phyloP scores from a whole-genome alignment of 306 rosid species.

The Fragaria ananassa region DNA sequence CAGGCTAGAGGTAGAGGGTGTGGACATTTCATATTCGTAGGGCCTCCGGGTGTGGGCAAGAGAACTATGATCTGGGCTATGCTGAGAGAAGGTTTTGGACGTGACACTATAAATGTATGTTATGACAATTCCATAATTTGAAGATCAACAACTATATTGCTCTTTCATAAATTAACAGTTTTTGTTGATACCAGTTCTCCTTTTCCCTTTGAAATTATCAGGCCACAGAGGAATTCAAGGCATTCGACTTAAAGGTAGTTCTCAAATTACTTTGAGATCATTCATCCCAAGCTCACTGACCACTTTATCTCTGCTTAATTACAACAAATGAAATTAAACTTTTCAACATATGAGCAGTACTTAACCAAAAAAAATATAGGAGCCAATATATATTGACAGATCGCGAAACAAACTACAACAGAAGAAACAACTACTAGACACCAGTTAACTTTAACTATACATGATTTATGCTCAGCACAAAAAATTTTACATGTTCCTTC shows the following conservation, averaged over 20 bases:
- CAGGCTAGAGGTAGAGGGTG: conserved; percentile 47
- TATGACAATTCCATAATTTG: neutral
- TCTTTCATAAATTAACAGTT: neutral
- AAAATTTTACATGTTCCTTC: neutral
- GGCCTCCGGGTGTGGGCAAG: conserved; percentile 75
- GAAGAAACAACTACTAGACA: neutral
- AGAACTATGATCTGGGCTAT: conserved; percentile 82
- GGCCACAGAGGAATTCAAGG: conserved; percentile 46
- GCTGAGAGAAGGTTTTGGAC: conserved; percentile 69
- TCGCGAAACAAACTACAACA: neutral
- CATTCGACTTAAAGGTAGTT: conserved; percentile 53
- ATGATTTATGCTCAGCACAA: neutral
- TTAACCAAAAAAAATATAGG: neutral
- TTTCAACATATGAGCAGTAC: neutral
- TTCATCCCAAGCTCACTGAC: neutral
- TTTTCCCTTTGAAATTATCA: conserved; percentile 25
- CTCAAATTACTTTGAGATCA: neutral
- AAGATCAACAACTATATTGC: neutral
- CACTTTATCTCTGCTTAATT: neutral
- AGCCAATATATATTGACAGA: neutral
- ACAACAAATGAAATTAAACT: neutral
- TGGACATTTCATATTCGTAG: conserved; percentile 74
- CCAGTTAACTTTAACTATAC: neutral
- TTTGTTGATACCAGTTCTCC: neutral
- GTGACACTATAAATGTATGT: conserved; percentile 41